A percentile compares a stretch with the other conserved stretches of the same genome.
These are phyloP conservation scores for Coemansia erecta DNA, from an alignment of 192 early-diverging fungal species.

Conservation along the genomic window DNA sequence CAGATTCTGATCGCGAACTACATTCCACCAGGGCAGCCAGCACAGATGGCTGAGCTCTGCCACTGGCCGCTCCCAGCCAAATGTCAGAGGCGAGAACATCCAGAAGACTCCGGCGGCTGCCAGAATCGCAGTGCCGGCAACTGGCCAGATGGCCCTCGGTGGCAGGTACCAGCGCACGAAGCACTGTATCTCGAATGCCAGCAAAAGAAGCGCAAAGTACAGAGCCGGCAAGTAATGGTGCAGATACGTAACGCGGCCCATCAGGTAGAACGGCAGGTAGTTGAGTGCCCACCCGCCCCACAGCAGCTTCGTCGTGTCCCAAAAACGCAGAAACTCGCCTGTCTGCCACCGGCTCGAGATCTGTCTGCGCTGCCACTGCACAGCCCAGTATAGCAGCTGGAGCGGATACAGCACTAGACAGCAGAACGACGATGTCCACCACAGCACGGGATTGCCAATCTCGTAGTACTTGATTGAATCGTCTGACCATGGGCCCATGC, in stretches of 20 bases:
- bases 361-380: no score
- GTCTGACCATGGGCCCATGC: no score
- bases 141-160: no score
- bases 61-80: no score
- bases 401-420: conserved; percentile 32
- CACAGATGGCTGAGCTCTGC: no score
- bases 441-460: conserved; percentile 12
- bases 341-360: conserved; percentile 36
- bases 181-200: conserved; percentile 19
- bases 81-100: no score
- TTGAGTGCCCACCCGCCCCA: conserved; percentile 69
- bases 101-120: no score
- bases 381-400: conserved; percentile 46
- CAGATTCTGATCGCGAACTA: no score
- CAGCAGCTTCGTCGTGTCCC: conserved; percentile 51
- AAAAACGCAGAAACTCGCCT: conserved; percentile 46
- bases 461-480: no score
- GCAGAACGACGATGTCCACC: conserved; percentile 39
- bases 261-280: conserved; percentile 73
- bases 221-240: conserved; percentile 76
- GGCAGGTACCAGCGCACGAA: no score
- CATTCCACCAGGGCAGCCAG: no score
- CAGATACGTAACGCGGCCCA: conserved; percentile 76
- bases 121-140: no score
- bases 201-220: conserved; percentile 68